Evolutionary conservation across 2,329 filamentous ascomycete genomes (phyloP), one percentile per base, ranked within the genome.

Genomic region (Curvularia spicifera): DNA sequence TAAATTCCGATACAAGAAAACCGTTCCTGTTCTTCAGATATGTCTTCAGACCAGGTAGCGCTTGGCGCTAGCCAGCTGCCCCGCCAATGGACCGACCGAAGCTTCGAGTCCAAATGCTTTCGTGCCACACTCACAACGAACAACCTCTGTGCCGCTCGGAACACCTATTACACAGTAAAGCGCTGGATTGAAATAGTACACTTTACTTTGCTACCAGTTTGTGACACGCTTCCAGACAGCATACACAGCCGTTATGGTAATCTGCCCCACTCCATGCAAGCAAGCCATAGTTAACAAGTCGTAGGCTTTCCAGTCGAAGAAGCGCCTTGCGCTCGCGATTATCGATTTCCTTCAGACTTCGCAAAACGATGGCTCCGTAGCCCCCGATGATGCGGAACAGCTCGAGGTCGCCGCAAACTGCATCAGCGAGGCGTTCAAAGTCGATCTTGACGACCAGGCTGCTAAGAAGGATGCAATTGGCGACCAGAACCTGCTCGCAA

Each of bases 241-340:
- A 48, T 18, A 58, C 51, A 53, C 61, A 61, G 71, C 71, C 68
- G 51, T 51, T 39, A 75, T 75, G 72, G 72, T 74, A 59, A 57
- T 55, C 48, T 53, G 53, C 59, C 66, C 66, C 65, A 50, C 66
- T 31, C 59, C 49, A 31, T 39, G 50, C 39, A 58, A 28, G 49
- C 56, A 37, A 45, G 57, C 53, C 40, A 43, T 18, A 35, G 31
- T 63, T 70, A 52, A 73, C 63, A 58, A 28, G 33, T 26, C 29
- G 15, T 39, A 80, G 76, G 77, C 79, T 66, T 70, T 71, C 60
- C 72, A 74, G 48, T 86, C 87, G 53, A 87, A 87, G 77, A 89
- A 99, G 86, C 92, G 93, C 81, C 90, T 99, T 65, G 95, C 95
- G 78, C 91, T 99, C 76, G 92, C 95, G 71, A 94, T 99, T 78